phyloP scores from a whole-genome alignment of 1,139 yeast genomes.

The Taphrina wiesneri region DNA sequence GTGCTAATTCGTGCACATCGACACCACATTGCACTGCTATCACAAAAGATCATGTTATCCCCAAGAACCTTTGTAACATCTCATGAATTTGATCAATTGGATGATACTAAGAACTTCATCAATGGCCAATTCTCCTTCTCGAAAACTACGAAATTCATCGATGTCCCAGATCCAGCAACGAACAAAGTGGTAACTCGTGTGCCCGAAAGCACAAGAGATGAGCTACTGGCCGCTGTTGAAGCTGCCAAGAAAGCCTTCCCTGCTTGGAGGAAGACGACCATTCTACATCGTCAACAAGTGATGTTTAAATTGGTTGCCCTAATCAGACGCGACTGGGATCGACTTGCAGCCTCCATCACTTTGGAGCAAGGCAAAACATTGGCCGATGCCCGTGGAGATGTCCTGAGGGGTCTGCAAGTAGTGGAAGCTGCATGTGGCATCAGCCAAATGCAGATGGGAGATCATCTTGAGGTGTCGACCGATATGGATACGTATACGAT shows the following conservation, averaged over 20 bases:
- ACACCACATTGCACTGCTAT: not conserved
- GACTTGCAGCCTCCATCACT: conserved; percentile 70
- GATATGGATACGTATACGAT: conserved; percentile 81
- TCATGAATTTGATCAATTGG: conserved; percentile 7
- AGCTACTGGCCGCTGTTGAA: conserved; percentile 66
- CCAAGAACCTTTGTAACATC: not conserved
- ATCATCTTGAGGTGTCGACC: conserved; percentile 65
- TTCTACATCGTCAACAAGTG: conserved; percentile 71
- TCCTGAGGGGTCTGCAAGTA: conserved; percentile 75
- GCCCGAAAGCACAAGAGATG: conserved; percentile 70
- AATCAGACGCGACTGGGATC: conserved; percentile 67
- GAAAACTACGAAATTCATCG: conserved; percentile 63
- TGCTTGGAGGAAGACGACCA: conserved; percentile 59
- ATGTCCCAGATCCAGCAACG: conserved; percentile 73
- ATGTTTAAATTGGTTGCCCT: conserved; percentile 71
- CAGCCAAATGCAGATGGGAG: conserved; percentile 66
- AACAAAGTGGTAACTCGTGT: conserved; percentile 65
- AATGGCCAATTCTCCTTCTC: conserved; percentile 15
- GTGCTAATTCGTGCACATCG: not conserved
- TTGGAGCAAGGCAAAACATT: conserved; percentile 80
- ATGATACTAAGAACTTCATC: conserved; percentile 33
- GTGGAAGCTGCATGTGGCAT: conserved; percentile 62
- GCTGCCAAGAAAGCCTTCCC: conserved; percentile 65
- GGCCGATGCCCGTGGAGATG: conserved; percentile 77
- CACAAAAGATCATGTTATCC: not conserved